These are phyloP conservation scores for Zhuliangozyma blackwelliae DNA, from an alignment of 1,139 yeast species.

Conservation along the genomic window DNA sequence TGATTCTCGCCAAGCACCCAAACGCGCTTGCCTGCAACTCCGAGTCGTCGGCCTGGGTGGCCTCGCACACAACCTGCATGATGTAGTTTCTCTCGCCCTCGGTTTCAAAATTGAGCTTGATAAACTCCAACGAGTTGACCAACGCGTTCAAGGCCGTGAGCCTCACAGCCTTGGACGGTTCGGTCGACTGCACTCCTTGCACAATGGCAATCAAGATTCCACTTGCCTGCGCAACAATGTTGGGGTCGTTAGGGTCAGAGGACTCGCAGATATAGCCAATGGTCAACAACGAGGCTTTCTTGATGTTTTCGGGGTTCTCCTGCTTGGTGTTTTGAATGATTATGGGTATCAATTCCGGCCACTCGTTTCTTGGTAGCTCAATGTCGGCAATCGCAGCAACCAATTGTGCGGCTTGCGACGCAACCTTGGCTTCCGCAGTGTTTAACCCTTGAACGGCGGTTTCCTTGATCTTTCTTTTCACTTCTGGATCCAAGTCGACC, in stretches of 20 bases:
- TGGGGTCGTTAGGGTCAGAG: slow-evolving; percentile 81
- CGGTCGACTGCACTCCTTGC: slow-evolving; percentile 88
- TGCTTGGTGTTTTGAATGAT: slow-evolving; percentile 83
- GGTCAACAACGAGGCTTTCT: slow-evolving; percentile 81
- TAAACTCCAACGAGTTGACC: slow-evolving; percentile 86
- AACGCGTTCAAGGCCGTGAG: slow-evolving; percentile 89
- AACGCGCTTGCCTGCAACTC: slow-evolving; percentile 92
- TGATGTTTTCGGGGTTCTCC: slow-evolving; percentile 72
- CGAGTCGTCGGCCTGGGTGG: slow-evolving; percentile 81
- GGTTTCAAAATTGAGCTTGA: slow-evolving; percentile 78
- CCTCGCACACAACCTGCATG: slow-evolving; percentile 98
- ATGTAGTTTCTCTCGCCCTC: slow-evolving; percentile 95
- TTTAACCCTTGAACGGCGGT: slow-evolving; percentile 62
- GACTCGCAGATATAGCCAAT: slow-evolving; percentile 95
- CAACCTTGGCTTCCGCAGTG: slow-evolving; percentile 72
- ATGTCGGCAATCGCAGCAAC: slow-evolving; percentile 96
- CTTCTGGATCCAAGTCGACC: slow-evolving; percentile 50
- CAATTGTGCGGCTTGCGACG: slow-evolving; percentile 85
- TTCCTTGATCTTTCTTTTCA: slow-evolving; percentile 63
- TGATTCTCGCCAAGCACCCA: slow-evolving; percentile 90
- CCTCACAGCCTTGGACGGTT: slow-evolving; percentile 70
- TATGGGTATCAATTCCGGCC: slow-evolving; percentile 81
- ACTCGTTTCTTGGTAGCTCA: slow-evolving; percentile 80
- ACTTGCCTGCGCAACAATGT: slow-evolving; percentile 78
- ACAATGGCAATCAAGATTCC: slow-evolving; percentile 93